Evolutionary conservation across 495 filamentous ascomycete species (phyloP).

Genomic region (Beverwykella pulmonaria): DNA sequence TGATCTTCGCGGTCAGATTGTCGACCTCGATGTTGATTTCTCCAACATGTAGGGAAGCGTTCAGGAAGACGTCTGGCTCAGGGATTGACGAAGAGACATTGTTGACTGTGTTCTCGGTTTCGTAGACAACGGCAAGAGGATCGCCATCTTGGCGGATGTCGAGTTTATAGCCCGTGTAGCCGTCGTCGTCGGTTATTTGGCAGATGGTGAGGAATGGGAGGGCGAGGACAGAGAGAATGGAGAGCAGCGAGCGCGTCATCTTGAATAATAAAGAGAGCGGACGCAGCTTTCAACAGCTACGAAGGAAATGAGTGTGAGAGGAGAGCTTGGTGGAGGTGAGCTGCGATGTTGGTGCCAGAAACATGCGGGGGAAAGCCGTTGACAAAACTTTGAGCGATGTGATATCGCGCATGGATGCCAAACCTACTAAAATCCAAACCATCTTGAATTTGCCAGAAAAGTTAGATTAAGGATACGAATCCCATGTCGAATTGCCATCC

Average conservation of each 20-base stretch:
- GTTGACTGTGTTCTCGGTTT: slow-evolving; percentile 53
- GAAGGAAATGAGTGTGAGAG: slow-evolving; percentile 2
- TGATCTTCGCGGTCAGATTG: slow-evolving; percentile 63
- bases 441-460: neutral
- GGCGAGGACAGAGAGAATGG: slow-evolving; percentile 31
- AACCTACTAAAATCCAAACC: neutral
- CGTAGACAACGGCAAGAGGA: slow-evolving; percentile 53
- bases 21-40: slow-evolving; percentile 57
- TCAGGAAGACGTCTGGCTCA: slow-evolving; percentile 60
- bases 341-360: neutral
- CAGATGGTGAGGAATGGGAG: slow-evolving; percentile 29
- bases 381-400: slow-evolving; percentile 20
- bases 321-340: slow-evolving; percentile 7
- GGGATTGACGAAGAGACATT: slow-evolving; percentile 47
- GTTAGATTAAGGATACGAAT: slow-evolving; percentile 33
- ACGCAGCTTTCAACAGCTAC: slow-evolving; percentile 16
- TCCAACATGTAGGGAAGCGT: slow-evolving; percentile 56
- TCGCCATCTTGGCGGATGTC: slow-evolving; percentile 49
- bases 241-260: slow-evolving; percentile 39
- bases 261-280: slow-evolving; percentile 30
- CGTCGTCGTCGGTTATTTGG: slow-evolving; percentile 40
- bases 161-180: slow-evolving; percentile 60
- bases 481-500: slow-evolving; percentile 1
- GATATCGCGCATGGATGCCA: slow-evolving; percentile 17
- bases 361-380: slow-evolving; percentile 16